A percentile compares a stretch with the other conserved stretches of the same genome.
These are phyloP conservation scores for Fusarium lateritium DNA, from an alignment of 2,329 filamentous ascomycete species.

Conservation along the genomic window DNA sequence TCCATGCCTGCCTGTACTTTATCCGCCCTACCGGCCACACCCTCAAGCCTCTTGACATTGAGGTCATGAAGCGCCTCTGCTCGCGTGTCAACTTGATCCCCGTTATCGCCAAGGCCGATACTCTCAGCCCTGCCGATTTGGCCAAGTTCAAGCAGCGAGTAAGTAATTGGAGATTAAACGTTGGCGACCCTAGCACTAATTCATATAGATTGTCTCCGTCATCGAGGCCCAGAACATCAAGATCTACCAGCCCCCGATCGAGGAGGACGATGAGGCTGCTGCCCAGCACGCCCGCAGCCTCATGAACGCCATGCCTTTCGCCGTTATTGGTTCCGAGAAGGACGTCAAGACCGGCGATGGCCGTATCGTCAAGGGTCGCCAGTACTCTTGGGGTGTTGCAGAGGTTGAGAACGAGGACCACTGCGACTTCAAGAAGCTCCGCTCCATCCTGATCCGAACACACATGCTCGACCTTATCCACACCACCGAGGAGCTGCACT, in stretches of 20 bases:
- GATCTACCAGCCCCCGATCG: conserved; percentile 97
- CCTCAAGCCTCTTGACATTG: conserved; percentile 97
- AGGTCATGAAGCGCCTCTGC: conserved; percentile 99
- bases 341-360: conserved; percentile 97
- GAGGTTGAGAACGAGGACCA: conserved; percentile 99
- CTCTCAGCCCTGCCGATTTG: conserved; percentile 91
- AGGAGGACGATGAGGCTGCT: conserved; percentile 98
- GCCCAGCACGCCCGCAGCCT: conserved; percentile 94
- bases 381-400: conserved; percentile 99
- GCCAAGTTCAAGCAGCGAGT: conserved; percentile 96
- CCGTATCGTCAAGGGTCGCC: conserved; percentile 97
- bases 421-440: conserved; percentile 99
- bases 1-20: conserved; percentile 99
- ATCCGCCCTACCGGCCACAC: conserved; percentile 99
- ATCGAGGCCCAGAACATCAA: conserved; percentile 99
- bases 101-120: conserved; percentile 98
- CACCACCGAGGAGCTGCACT: conserved; percentile 99
- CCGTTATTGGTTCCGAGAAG: conserved; percentile 99
- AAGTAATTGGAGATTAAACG: conserved; percentile 54
- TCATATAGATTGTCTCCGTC: conserved; percentile 86
- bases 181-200: conserved; percentile 7
- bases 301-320: conserved; percentile 98
- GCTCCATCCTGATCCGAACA: conserved; percentile 97
- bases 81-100: conserved; percentile 98
- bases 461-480: conserved; percentile 99